Evolutionary conservation across 306 rosid genomes (phyloP).

Genomic region (Begonia peltatifolia): DNA sequence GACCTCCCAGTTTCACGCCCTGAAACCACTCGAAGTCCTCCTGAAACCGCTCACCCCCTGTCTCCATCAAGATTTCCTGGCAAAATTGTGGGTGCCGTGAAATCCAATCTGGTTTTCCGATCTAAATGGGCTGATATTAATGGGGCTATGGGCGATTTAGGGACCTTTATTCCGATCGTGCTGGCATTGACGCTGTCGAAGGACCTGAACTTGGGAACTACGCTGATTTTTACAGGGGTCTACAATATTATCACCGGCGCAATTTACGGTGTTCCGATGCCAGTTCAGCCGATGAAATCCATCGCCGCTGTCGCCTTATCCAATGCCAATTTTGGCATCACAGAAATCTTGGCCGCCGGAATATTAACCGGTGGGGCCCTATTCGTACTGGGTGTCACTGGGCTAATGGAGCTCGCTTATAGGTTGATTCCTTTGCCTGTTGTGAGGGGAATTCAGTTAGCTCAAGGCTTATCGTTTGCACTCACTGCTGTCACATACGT

Average conservation of each 20-base stretch:
- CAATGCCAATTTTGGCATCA: constrained; percentile 28
- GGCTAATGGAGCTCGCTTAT: constrained; percentile 50
- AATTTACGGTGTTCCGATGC: constrained; percentile 72
- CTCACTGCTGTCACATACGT: constrained; percentile 51
- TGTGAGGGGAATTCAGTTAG: constrained; percentile 67
- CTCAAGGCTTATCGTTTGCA: constrained; percentile 65
- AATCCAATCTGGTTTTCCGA: constrained; percentile 26
- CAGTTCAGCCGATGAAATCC: constrained; percentile 85
- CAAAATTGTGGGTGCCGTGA: not conserved
- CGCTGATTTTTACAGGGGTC: constrained; percentile 56
- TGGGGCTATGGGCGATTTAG: constrained; percentile 80
- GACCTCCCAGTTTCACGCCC: not conserved
- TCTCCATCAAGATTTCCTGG: not conserved
- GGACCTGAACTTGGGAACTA: constrained; percentile 58
- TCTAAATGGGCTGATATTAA: constrained; percentile 60
- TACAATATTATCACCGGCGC: constrained; percentile 58
- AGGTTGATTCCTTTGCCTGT: constrained; percentile 38
- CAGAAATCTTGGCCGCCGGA: constrained; percentile 74
- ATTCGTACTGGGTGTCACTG: constrained; percentile 35
- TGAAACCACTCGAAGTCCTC: constrained; percentile 4
- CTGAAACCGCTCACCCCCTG: not conserved
- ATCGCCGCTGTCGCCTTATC: constrained; percentile 56
- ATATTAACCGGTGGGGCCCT: constrained; percentile 41
- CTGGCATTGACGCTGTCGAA: constrained; percentile 44
- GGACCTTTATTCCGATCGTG: constrained; percentile 67